These are phyloP conservation scores for Linum tenue DNA, from an alignment of 345 rosid species.

Conservation along the genomic window DNA sequence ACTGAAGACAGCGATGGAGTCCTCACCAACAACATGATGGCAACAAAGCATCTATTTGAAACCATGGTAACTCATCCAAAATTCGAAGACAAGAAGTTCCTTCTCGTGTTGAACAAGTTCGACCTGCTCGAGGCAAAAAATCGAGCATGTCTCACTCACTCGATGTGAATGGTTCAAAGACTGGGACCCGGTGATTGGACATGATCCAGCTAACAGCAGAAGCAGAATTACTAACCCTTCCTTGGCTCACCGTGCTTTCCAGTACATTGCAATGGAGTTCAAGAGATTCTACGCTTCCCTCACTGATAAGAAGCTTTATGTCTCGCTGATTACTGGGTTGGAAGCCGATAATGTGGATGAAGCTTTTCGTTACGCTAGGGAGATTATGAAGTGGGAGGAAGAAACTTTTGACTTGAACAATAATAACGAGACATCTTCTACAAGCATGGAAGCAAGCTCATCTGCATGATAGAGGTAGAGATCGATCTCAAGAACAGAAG, in stretches of 20 bases:
- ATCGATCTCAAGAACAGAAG: neutral
- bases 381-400: constrained; percentile 50
- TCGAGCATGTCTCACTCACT: constrained; percentile 43
- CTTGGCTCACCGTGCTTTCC: constrained; percentile 55
- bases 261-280: constrained; percentile 62
- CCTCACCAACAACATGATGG: constrained; percentile 68
- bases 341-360: constrained; percentile 53
- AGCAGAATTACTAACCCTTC: constrained; percentile 29
- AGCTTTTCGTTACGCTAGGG: constrained; percentile 52
- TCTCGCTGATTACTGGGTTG: constrained; percentile 38
- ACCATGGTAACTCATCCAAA: constrained; percentile 44
- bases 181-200: constrained; percentile 54
- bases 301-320: constrained; percentile 52
- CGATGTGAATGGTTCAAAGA: constrained; percentile 77
- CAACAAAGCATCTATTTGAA: constrained; percentile 59
- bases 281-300: constrained; percentile 48
- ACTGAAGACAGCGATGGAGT: constrained; percentile 40
- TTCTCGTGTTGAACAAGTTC: constrained; percentile 65
- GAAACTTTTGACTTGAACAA: constrained; percentile 23
- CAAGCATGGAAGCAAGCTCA: constrained; percentile 45
- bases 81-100: constrained; percentile 61
- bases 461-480: constrained; percentile 23
- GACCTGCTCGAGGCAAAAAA: constrained; percentile 73
- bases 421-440: constrained; percentile 32
- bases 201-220: constrained; percentile 17